Percentiles rank a stretch among this genome's conserved stretches.
These are phyloP conservation scores for Solanum hybrid DNA, from an alignment of 305 asterid genomes.

Conservation along the genomic window DNA sequence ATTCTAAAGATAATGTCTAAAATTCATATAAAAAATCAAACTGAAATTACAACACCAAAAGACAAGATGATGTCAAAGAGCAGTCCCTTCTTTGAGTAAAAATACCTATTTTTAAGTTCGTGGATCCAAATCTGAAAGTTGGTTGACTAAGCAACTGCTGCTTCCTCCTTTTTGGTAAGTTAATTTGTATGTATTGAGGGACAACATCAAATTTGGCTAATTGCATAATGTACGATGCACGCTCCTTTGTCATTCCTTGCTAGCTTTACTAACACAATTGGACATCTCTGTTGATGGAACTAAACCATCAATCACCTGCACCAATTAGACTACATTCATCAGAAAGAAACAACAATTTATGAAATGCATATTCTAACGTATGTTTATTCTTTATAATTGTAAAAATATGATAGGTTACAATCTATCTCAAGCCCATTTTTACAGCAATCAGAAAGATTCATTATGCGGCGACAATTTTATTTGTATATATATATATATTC, in stretches of 20 bases:
- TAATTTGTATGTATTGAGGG: constrained; percentile 87
- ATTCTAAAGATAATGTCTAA: too few relatives aligned
- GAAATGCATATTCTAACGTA: not conserved
- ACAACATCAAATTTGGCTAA: constrained; percentile 86
- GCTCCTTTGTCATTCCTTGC: constrained; percentile 83
- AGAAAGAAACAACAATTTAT: not conserved
- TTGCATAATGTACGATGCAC: constrained; percentile 93
- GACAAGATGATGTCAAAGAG: too few relatives aligned
- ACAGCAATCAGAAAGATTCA: too few relatives aligned
- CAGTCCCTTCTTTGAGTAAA: not conserved
- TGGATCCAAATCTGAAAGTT: not conserved
- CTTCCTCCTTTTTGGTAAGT: constrained; percentile 64
- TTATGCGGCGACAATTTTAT: too few relatives aligned
- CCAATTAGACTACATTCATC: not conserved
- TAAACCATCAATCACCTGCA: constrained; percentile 77
- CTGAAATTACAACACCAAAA: too few relatives aligned
- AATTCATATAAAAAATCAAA: too few relatives aligned
- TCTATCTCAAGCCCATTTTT: too few relatives aligned
- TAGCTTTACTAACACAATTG: constrained; percentile 72
- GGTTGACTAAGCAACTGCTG: constrained; percentile 39
- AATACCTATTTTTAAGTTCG: not conserved
- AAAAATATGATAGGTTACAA: too few relatives aligned
- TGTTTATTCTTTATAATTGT: not conserved
- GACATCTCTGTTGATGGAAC: constrained; percentile 96
- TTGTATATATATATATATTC: too few relatives aligned